Evolutionary conservation across 2,329 filamentous ascomycete genomes (phyloP), one percentile per base, ranked within the genome.

Genomic region (Trichoderma sp.): DNA sequence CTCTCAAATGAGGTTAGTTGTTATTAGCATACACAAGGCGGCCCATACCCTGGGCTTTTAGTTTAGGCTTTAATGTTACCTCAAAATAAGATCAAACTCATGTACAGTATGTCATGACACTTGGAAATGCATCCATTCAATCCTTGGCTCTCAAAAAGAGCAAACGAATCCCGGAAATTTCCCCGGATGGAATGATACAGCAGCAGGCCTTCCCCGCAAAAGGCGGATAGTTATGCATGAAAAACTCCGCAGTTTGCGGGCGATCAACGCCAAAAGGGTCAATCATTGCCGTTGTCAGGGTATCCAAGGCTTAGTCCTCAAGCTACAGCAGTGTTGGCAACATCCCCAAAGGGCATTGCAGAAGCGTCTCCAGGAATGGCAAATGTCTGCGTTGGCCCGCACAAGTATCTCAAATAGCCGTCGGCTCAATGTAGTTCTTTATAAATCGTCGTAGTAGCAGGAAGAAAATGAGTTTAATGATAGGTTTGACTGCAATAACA

Each of bases 381-480:
- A 66, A 43, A 49, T 46, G 26, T 49, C 34, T 56, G 51, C 34
- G 37, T 21, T 46, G 21, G n/a, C n/a, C 52, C 37, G 37, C 63
- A 66, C 43, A 37, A 6, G 24, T 11, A 46, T 21, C 37, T 5
- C 10, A 66, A 66, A 49, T 66, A 66, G n/a, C 63, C 63, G 63
- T 58, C 63, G 63, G 63, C 37, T 58, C 26, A 52, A 49, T 14
- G 7, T 28, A n/a, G 21, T 49, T 21, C 8, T 16, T 21, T 66
- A 66, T 66, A 66, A 58, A 66, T 5, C 13, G 18, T 24, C 26
- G 18, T 51, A 18, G n/a, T 34, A 24, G 16, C 58, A 13, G 30
- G 11, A 8, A 13, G 18, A 37, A 11, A 7, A 14, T 59, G 6
- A 2, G 14, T 32, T 10, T 14, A 4, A 60, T 32, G 21, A 32